These are phyloP conservation scores for Petunia secreta DNA, from an alignment of 257 asterid genomes.

Conservation along the genomic window DNA sequence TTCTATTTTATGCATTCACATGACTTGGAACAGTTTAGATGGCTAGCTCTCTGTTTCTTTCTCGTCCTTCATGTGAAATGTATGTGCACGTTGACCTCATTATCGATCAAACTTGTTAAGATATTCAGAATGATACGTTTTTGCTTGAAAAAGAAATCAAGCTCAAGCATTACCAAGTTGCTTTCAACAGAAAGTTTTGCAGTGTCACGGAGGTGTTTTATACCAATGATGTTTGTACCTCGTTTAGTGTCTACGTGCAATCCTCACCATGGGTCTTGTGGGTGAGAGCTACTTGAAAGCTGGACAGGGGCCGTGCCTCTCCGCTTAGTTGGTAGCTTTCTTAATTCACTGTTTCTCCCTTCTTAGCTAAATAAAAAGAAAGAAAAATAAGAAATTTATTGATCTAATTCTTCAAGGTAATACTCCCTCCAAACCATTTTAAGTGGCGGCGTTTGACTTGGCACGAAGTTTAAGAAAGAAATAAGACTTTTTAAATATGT, in stretches of 20 bases:
- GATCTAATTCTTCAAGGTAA: too few species aligned
- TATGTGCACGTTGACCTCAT: too few species aligned
- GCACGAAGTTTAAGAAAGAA: too few species aligned
- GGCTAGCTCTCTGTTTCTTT: too few species aligned
- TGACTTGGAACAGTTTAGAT: neutral
- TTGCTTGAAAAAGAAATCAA: neutral
- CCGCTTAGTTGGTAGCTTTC: too few species aligned
- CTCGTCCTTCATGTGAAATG: too few species aligned
- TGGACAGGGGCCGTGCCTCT: neutral
- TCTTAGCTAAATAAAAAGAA: too few species aligned
- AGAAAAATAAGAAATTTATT: too few species aligned
- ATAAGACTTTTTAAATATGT: too few species aligned
- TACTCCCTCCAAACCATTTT: too few species aligned
- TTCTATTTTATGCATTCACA: neutral
- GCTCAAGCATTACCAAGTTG: neutral
- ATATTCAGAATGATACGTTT: neutral
- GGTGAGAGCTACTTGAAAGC: constrained; percentile 13
- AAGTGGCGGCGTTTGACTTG: too few species aligned
- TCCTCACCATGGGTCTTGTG: neutral
- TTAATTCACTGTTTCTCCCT: too few species aligned
- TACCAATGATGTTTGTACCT: neutral
- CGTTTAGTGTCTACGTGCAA: neutral
- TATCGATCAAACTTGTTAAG: neutral
- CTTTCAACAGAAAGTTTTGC: neutral
- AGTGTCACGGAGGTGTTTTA: neutral